Conservation (phyloP, 1,284 basidiomycete species). For the Leccinum fallax region DNA sequence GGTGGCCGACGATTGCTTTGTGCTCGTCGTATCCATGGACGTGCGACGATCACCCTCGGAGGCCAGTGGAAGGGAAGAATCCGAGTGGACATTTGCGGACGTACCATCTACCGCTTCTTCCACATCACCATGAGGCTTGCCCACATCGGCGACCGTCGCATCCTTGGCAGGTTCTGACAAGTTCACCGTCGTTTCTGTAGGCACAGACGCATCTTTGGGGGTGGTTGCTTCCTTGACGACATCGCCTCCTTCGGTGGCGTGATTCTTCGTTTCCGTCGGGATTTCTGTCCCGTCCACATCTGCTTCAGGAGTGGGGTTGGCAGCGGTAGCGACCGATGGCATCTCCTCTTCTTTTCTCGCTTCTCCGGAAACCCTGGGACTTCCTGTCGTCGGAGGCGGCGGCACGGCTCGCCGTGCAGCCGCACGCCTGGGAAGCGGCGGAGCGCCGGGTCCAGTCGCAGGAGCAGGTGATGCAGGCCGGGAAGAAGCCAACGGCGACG, state of each 20-base stretch:
- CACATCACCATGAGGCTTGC: neutral
- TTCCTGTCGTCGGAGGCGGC: conserved; percentile 17
- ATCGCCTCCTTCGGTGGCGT: neutral
- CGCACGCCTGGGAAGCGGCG: conserved; percentile 33
- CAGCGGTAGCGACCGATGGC: neutral
- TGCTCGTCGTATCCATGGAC: conserved; percentile 25
- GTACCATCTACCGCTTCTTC: neutral
- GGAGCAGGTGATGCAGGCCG: conserved; percentile 26
- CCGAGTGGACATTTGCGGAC: conserved; percentile 1
- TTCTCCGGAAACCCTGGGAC: conserved; percentile 1
- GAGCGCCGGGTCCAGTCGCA: conserved; percentile 14
- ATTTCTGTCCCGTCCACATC: conserved; percentile 1
- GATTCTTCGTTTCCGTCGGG: conserved; percentile 1
- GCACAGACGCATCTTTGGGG: neutral
- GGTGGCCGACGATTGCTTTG: conserved; percentile 23
- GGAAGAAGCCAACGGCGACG: conserved; percentile 26
- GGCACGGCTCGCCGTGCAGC: conserved; percentile 32
- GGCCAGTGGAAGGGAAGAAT: neutral
- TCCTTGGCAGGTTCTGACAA: neutral
- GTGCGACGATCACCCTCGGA: conserved; percentile 7
- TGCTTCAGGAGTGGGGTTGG: neutral
- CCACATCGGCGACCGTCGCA: neutral
- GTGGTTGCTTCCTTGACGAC: neutral
- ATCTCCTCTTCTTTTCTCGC: conserved; percentile 5
- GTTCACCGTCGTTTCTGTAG: neutral